Conservation (phyloP, 2,329 filamentous ascomycete genomes). For the Tolypocladium ophioglossoides region DNA sequence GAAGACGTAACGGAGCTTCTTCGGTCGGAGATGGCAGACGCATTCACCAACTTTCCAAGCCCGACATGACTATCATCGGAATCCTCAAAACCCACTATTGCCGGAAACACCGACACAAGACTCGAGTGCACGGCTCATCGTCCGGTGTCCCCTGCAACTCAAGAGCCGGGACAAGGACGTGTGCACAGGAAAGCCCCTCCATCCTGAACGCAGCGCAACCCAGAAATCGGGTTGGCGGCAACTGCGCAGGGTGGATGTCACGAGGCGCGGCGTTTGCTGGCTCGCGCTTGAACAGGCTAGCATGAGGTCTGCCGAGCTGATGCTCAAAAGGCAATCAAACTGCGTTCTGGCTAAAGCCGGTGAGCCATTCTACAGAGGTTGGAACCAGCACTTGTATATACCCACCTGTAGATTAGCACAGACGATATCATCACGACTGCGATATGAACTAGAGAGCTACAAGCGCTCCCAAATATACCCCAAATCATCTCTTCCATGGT, state of each 20-base stretch:
- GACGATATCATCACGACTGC: background rate
- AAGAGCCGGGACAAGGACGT: background rate
- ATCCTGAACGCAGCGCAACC: background rate
- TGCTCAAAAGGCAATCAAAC: background rate
- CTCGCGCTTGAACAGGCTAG: background rate
- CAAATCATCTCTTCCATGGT: background rate
- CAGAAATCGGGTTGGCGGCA: too few relatives aligned
- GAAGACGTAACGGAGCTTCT: constrained; percentile 26
- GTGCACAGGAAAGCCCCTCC: too few relatives aligned
- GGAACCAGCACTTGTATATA: background rate
- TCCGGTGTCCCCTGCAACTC: background rate
- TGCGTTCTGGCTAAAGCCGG: background rate
- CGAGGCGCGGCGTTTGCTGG: background rate
- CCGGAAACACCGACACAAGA: background rate
- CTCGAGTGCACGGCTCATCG: background rate
- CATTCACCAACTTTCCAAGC: constrained; percentile 14
- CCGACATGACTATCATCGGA: constrained; percentile 9
- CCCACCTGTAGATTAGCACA: background rate
- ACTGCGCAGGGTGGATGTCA: background rate
- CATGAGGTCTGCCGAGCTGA: background rate
- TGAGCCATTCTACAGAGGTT: background rate
- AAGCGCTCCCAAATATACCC: background rate
- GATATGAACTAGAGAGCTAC: background rate
- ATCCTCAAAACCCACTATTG: background rate
- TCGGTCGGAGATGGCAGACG: constrained; percentile 21